Percentiles rank a stretch among this genome's conserved stretches.
Conservation (phyloP, 345 rosid species). For the Brassica juncea region DNA sequence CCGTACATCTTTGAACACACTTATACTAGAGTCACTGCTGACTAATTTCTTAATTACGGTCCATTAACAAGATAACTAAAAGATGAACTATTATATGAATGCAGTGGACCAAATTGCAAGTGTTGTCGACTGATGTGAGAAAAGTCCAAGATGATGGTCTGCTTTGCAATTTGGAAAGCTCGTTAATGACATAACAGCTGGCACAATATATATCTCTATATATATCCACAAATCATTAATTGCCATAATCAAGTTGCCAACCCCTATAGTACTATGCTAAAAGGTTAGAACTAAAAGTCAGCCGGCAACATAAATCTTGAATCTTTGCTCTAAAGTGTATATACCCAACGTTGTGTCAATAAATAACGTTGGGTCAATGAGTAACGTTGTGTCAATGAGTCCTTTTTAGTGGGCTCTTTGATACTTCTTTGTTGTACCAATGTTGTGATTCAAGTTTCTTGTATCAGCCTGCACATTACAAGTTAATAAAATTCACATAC, state of each 20-base stretch:
- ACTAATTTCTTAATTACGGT: constrained; percentile 3
- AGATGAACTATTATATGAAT: not conserved
- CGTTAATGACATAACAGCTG: constrained; percentile 23
- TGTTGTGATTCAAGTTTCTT: too few species aligned
- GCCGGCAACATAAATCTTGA: constrained; percentile 10
- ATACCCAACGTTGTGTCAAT: too few species aligned
- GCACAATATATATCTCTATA: too few species aligned
- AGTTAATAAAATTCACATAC: too few species aligned
- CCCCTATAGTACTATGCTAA: not conserved
- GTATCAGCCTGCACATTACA: too few species aligned
- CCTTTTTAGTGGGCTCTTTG: too few species aligned
- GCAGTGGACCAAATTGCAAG: constrained; percentile 21
- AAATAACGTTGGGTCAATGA: too few species aligned
- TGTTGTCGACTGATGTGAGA: not conserved
- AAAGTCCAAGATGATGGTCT: constrained; percentile 37
- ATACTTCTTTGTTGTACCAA: too few species aligned
- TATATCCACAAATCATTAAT: not conserved
- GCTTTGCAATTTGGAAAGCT: constrained; percentile 29
- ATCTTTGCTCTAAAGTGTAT: not conserved
- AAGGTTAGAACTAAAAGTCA: not conserved
- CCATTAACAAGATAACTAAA: constrained; percentile 8
- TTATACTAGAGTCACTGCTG: not conserved
- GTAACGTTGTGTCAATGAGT: too few species aligned
- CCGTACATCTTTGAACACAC: not conserved
- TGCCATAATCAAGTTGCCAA: not conserved